Conservation (phyloP, 306 rosid genomes). For the Morella rubra region DNA sequence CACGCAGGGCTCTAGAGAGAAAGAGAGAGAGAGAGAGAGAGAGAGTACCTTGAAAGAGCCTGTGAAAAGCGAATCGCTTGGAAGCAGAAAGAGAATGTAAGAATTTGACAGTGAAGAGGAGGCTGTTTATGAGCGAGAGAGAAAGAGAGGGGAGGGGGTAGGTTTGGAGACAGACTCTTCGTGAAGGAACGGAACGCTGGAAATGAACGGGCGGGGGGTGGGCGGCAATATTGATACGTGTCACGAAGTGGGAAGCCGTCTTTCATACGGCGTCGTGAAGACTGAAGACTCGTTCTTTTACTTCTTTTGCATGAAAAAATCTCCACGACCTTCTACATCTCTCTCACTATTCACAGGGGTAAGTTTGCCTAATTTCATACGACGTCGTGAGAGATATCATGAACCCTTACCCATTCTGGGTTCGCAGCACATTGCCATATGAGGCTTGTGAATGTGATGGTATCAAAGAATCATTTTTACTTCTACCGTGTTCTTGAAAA, state of each 20-base stretch:
- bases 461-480: not conserved
- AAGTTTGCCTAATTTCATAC: not conserved
- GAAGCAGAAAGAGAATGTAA: not conserved
- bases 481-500: not conserved
- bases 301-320: too few relatives aligned
- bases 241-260: not conserved
- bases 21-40: not conserved
- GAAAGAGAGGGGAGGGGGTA: not conserved
- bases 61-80: not conserved
- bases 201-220: too few relatives aligned
- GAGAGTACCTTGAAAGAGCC: conserved; percentile 12
- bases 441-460: not conserved
- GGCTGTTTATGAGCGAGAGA: not conserved
- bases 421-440: not conserved
- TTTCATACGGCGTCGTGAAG: too few relatives aligned
- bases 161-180: not conserved
- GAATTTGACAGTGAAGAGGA: not conserved
- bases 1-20: not conserved
- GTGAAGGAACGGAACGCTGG: not conserved
- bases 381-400: not conserved
- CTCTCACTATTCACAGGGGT: too few relatives aligned
- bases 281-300: too few relatives aligned
- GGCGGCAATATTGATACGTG: not conserved
- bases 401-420: not conserved
- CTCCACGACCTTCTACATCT: too few relatives aligned